Percentiles rank a stretch among this genome's conserved stretches.
Evolutionary conservation across 2,329 filamentous ascomycete species (phyloP).

Genomic region (Dactylellina cionopaga): DNA sequence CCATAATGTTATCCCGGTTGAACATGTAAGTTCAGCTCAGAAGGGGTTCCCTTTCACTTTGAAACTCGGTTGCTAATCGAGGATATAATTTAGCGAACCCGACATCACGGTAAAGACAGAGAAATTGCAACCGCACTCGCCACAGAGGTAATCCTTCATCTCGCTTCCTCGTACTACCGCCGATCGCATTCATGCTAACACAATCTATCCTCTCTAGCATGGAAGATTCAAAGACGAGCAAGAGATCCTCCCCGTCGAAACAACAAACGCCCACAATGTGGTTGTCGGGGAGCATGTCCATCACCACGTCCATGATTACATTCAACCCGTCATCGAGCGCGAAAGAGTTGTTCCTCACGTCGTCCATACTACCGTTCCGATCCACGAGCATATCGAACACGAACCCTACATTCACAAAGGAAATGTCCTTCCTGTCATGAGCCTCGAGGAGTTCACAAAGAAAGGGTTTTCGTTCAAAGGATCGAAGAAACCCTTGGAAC

Average conservation of each 20-base stretch:
- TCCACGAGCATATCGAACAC: slow-evolving; percentile 78
- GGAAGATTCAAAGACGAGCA: slow-evolving; percentile 35
- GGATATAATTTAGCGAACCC: slow-evolving; percentile 16
- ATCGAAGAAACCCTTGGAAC: slow-evolving; percentile 27
- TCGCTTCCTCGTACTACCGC: slow-evolving; percentile 51
- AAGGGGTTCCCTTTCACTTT: neutral
- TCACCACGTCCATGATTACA: slow-evolving; percentile 74
- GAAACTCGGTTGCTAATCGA: neutral
- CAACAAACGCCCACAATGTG: slow-evolving; percentile 59
- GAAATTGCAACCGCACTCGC: slow-evolving; percentile 32
- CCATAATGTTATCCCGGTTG: slow-evolving; percentile 31
- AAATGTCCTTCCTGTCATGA: slow-evolving; percentile 72
- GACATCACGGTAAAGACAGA: slow-evolving; percentile 36
- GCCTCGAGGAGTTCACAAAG: slow-evolving; percentile 70
- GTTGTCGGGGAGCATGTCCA: slow-evolving; percentile 72
- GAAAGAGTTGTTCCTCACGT: slow-evolving; percentile 74
- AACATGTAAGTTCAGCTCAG: slow-evolving; percentile 27
- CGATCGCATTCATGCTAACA: slow-evolving; percentile 57
- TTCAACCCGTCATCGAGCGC: slow-evolving; percentile 77
- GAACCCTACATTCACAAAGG: slow-evolving; percentile 73
- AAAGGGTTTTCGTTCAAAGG: slow-evolving; percentile 54
- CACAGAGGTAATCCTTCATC: slow-evolving; percentile 39
- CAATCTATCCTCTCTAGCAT: slow-evolving; percentile 10
- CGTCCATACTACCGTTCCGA: slow-evolving; percentile 76
- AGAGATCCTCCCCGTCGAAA: slow-evolving; percentile 38